Conservation (phyloP, 2,329 filamentous ascomycete genomes). For the Ceratocystis ficicola region DNA sequence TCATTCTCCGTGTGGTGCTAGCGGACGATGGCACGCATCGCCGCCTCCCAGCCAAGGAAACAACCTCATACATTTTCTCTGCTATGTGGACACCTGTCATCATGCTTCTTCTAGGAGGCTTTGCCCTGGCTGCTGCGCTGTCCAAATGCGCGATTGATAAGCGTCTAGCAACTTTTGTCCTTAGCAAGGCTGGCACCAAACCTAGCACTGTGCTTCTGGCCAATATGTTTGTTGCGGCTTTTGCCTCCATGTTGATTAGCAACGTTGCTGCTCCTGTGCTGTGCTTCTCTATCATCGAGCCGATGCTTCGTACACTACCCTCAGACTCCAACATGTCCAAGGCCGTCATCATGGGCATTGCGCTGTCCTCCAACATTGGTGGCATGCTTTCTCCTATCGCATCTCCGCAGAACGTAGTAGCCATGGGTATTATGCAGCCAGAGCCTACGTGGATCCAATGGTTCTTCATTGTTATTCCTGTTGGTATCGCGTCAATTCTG, state of each 20-base stretch:
- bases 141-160: conserved; percentile 98
- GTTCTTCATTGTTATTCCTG: conserved; percentile 93
- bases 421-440: conserved; percentile 87
- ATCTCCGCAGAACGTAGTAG: conserved; percentile 93
- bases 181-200: conserved; percentile 89
- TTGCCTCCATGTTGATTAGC: conserved; percentile 97
- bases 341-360: conserved; percentile 88
- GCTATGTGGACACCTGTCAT: conserved; percentile 99
- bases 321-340: conserved; percentile 88
- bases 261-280: conserved; percentile 95
- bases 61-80: conserved; percentile 73
- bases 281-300: conserved; percentile 97
- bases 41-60: conserved; percentile 65
- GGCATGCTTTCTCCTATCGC: conserved; percentile 95
- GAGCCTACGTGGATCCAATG: conserved; percentile 86
- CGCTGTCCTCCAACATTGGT: conserved; percentile 86
- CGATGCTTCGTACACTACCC: conserved; percentile 85
- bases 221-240: conserved; percentile 96
- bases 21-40: conserved; percentile 55
- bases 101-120: conserved; percentile 91
- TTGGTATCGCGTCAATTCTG: conserved; percentile 77
- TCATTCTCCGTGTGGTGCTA: conserved; percentile 73
- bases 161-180: conserved; percentile 86
- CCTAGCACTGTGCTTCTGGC: conserved; percentile 84
- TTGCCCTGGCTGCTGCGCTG: conserved; percentile 85